Conservation (phyloP, 2,329 filamentous ascomycete species). For the Leptographium lundbergii region DNA sequence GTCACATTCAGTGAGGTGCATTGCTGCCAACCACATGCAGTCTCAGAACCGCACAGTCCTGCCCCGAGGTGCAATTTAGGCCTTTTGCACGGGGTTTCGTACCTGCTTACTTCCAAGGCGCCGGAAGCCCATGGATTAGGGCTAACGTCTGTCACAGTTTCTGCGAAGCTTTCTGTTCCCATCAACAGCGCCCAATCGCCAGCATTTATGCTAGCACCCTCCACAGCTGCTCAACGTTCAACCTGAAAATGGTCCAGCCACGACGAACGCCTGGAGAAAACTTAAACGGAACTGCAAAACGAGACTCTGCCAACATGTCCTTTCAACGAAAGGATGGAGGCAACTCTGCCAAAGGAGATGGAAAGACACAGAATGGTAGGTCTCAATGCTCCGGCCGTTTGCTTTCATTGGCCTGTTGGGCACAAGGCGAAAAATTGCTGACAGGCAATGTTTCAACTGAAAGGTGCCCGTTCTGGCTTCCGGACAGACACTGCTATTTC, state of each 20-base stretch:
- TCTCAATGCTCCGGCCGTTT: constrained; percentile 1
- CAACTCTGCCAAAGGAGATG: constrained; percentile 21
- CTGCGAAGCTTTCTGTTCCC: not conserved
- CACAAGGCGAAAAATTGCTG: not conserved
- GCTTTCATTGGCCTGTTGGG: not conserved
- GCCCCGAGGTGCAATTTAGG: not conserved
- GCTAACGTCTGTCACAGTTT: not conserved
- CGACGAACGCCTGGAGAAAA: constrained; percentile 19
- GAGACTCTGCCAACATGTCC: constrained; percentile 20
- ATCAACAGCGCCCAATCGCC: not conserved
- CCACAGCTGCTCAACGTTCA: constrained; percentile 15
- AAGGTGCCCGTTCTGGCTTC: constrained; percentile 59
- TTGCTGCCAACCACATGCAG: not conserved
- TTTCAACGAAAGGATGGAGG: constrained; percentile 21
- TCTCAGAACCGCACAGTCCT: not conserved
- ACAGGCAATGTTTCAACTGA: not conserved
- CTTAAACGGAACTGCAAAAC: constrained; percentile 18
- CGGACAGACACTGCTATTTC: constrained; percentile 85
- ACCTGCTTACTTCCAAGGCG: not conserved
- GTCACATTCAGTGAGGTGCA: not conserved
- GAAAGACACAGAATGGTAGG: constrained; percentile 27
- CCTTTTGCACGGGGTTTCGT: not conserved
- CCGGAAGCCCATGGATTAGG: not conserved
- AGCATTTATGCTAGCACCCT: constrained; percentile 18
- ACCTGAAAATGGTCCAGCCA: constrained; percentile 21